Evolutionary conservation across 2,329 filamentous ascomycete genomes (phyloP).

Genomic region (Claviceps fusiformis): DNA sequence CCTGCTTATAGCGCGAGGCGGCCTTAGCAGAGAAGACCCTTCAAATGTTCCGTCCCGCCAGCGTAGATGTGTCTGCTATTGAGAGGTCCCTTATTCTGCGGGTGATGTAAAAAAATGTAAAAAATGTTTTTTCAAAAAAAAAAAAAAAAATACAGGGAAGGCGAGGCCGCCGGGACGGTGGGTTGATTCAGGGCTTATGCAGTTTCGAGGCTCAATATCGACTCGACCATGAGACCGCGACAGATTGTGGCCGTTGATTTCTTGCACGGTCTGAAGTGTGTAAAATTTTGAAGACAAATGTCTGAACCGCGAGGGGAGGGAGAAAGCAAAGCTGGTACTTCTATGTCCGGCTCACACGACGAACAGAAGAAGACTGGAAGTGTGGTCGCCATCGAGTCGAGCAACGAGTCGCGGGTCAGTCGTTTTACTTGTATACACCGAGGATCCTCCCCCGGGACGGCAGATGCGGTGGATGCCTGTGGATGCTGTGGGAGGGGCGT

Average conservation of each 20-base stretch:
- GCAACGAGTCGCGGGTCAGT: conserved; percentile 27
- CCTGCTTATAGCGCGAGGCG: neutral
- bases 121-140: no score
- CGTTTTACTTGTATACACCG: conserved; percentile 28
- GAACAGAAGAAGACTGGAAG: neutral
- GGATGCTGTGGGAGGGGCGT: conserved; percentile 26
- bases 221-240: conserved; percentile 1
- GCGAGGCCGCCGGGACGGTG: neutral
- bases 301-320: neutral
- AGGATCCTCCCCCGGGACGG: conserved; percentile 25
- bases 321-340: neutral
- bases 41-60: neutral
- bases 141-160: neutral
- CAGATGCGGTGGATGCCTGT: conserved; percentile 21
- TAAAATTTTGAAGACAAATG: neutral
- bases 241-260: conserved; percentile 1
- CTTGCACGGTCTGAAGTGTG: conserved; percentile 3
- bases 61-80: neutral
- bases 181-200: neutral
- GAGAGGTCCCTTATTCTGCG: neutral
- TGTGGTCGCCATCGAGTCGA: conserved; percentile 6
- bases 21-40: neutral
- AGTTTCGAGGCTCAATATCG: neutral
- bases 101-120: neutral
- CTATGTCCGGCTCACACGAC: conserved; percentile 2